Base-by-base conservation (phyloP, 306 rosid species). In the Glycine latifolia region DNA sequence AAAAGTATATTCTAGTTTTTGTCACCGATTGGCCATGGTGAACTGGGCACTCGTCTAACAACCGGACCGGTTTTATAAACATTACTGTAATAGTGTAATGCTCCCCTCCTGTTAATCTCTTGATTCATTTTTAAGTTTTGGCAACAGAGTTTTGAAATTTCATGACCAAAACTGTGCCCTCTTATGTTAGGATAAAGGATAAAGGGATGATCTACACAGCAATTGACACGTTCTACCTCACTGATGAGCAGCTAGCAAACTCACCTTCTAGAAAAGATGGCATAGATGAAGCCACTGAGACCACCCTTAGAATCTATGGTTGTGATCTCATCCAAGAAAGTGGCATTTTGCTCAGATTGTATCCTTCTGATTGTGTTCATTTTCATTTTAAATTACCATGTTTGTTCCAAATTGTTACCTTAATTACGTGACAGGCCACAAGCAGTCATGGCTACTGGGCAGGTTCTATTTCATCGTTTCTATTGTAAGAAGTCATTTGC, bases 401-500 rank as follows among this genome's bases (percentile, higher is more conserved):
- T 59, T 79, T 50, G 26, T 69, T 73, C 83, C 79, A 70, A 43
- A 44, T 50, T 52, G 59, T 85, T 78, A 11, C 79, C 87, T 85
- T 77, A 68, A 85, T 62, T 39, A 16, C 76, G 46, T 70, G 87
- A 54, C 84, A 93, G 99, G 78, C 97, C 98, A 39, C 98, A 93
- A 69, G 99, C 99, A 3, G 98, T 93, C 73, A 95, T 95, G 99
- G 99, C 98, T 72, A 93, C 99, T 46, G 98, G 96, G 10, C 98
- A 95, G 85, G 99, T 95, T 82, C 84, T 93, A 20, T 95, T 95
- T 83, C 99, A 91, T 78, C 98, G 94, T 17, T 95, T 95, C 89
- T 93, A 90, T 78, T 93, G 99, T 85, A 95, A 95, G 90, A 93
- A 95, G 85, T 95, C 98, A 8, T 89, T 95, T 88, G 96, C 97